phyloP scores from a whole-genome alignment of 176 grass and related monocot species.

The Oropetium thomaeum region DNA sequence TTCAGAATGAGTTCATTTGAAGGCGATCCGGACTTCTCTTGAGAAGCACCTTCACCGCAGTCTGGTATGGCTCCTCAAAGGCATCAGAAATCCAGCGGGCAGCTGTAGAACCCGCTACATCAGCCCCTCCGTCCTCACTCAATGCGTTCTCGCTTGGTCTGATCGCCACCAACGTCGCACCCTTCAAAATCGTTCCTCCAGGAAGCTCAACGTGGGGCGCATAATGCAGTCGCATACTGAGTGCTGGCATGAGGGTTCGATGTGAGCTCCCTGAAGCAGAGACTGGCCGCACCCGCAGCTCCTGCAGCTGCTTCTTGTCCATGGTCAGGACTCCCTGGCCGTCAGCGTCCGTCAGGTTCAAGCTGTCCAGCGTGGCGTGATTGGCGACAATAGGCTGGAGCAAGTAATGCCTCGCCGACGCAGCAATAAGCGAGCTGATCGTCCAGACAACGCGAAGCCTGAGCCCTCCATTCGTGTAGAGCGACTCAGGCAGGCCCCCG shows the following conservation, averaged over 20 bases:
- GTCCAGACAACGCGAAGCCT: constrained; percentile 91
- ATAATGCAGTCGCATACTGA: constrained; percentile 76
- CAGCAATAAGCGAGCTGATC: constrained; percentile 87
- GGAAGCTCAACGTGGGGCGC: constrained; percentile 62
- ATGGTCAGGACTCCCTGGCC: constrained; percentile 81
- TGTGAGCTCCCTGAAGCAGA: constrained; percentile 58
- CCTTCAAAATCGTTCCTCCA: constrained; percentile 51
- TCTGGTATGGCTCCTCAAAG: constrained; percentile 80
- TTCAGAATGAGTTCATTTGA: constrained; percentile 97
- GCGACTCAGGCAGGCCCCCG: constrained; percentile 57
- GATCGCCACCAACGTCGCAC: constrained; percentile 79
- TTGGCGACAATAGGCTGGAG: constrained; percentile 67
- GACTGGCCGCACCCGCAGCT: constrained; percentile 49
- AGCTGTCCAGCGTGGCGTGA: constrained; percentile 58
- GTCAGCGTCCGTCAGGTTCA: constrained; percentile 73
- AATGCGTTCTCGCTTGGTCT: constrained; percentile 55
- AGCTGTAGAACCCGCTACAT: constrained; percentile 27
- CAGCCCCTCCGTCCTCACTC: constrained; percentile 30
- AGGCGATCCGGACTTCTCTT: constrained; percentile 58
- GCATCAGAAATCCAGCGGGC: constrained; percentile 67
- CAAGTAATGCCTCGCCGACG: constrained; percentile 83
- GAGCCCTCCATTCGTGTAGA: constrained; percentile 55
- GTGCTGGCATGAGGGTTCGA: constrained; percentile 71
- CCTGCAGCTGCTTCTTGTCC: constrained; percentile 70
- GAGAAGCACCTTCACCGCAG: constrained; percentile 61